Conservation (phyloP, 1,284 basidiomycete genomes). For the Apiotrichum akiyoshidainum region DNA sequence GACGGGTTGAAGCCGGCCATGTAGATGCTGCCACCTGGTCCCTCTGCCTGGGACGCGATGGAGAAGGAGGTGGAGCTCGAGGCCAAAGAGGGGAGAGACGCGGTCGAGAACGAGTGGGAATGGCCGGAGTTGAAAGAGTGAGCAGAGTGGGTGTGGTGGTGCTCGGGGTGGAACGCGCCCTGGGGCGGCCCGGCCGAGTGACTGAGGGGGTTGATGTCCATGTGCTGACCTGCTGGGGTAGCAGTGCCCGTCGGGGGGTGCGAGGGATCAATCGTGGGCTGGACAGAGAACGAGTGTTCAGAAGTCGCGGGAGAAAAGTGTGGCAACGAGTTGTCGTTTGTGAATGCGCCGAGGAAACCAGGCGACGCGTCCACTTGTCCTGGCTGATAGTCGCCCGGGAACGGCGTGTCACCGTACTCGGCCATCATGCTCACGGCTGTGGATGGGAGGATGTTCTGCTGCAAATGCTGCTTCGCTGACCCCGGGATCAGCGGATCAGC, state of each 20-base stretch:
- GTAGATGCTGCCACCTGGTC: constrained; percentile 6
- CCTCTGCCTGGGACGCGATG: constrained; percentile 13
- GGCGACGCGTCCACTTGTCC: constrained; percentile 19
- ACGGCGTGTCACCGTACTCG: constrained; percentile 18
- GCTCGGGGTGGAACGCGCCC: constrained; percentile 7
- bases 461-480: constrained; percentile 3
- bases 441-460: not conserved
- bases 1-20: constrained; percentile 6
- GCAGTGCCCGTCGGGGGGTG: constrained; percentile 8
- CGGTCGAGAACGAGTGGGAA: constrained; percentile 21
- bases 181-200: constrained; percentile 1
- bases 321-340: constrained; percentile 9
- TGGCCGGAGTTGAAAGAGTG: constrained; percentile 11
- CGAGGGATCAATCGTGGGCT: constrained; percentile 6
- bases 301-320: constrained; percentile 21
- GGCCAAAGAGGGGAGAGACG: constrained; percentile 21
- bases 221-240: not conserved
- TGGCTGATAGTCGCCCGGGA: constrained; percentile 22
- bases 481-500: constrained; percentile 3
- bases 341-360: constrained; percentile 15
- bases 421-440: constrained; percentile 7
- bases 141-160: constrained; percentile 7
- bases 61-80: constrained; percentile 22
- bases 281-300: constrained; percentile 18
- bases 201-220: constrained; percentile 4